A percentile compares a stretch with the other conserved stretches of the same genome.
Conservation (phyloP, 345 rosid genomes). For the Camelina hispida region DNA sequence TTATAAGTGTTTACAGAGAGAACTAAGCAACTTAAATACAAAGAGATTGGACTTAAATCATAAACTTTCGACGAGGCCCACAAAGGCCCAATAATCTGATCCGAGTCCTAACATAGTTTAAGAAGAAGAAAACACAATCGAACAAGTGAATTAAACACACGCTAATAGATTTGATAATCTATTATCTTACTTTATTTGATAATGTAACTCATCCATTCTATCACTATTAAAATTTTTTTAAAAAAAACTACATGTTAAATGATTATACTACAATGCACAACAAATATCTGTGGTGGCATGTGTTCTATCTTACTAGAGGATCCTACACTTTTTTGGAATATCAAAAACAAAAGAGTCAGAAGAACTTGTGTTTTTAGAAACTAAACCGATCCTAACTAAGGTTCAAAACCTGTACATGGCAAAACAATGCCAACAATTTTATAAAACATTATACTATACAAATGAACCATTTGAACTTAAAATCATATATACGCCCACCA, state of each 20-base stretch:
- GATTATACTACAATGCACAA: not conserved
- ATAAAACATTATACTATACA: not conserved
- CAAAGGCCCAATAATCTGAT: no score
- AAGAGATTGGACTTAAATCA: no score
- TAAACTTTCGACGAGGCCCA: no score
- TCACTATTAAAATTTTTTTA: not conserved
- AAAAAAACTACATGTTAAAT: not conserved
- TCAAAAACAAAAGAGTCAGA: not conserved
- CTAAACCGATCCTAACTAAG: not conserved
- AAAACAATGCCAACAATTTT: no score
- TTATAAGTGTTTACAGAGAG: no score
- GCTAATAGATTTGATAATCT: no score
- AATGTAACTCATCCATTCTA: slow-evolving; percentile 22
- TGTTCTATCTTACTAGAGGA: not conserved
- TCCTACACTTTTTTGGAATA: not conserved
- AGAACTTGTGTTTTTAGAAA: not conserved
- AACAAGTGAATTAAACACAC: no score
- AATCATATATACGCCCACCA: not conserved
- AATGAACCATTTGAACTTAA: not conserved
- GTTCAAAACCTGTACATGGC: not conserved
- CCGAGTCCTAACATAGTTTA: no score
- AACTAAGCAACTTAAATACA: no score
- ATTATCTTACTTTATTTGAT: no score
- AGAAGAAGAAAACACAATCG: no score
- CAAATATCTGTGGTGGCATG: not conserved